A percentile compares a stretch with the other conserved stretches of the same genome.
Conservation (phyloP, 2,329 filamentous ascomycete genomes). For the Teratosphaeria gauchensis region DNA sequence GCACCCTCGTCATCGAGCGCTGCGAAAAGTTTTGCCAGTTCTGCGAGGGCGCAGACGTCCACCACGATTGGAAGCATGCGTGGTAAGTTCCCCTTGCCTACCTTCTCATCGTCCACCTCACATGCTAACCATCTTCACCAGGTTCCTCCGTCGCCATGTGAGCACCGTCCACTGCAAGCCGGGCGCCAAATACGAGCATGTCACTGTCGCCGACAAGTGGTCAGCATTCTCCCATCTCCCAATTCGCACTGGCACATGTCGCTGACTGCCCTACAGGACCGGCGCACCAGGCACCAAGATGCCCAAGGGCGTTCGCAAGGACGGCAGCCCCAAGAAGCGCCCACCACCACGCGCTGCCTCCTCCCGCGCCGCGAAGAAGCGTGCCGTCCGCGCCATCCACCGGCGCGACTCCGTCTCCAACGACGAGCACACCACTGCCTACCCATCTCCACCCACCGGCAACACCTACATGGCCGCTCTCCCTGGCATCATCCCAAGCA, state of each 20-base stretch:
- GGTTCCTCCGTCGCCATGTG: constrained; percentile 20
- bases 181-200: constrained; percentile 8
- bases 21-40: constrained; percentile 20
- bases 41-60: constrained; percentile 10
- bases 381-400: neutral
- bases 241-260: neutral
- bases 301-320: neutral
- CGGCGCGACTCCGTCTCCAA: neutral
- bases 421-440: neutral
- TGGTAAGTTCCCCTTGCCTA: constrained; percentile 8
- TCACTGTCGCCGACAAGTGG: constrained; percentile 13
- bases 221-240: constrained; percentile 8
- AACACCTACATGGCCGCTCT: neutral
- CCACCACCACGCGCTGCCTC: neutral
- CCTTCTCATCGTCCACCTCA: neutral
- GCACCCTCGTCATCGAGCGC: constrained; percentile 16
- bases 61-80: constrained; percentile 17
- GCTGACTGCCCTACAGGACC: neutral
- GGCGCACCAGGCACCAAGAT: neutral
- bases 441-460: neutral
- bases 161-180: constrained; percentile 14
- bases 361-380: neutral
- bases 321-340: neutral
- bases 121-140: neutral
- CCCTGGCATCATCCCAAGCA: neutral